These are phyloP conservation scores for Nitzschia putrida DNA, from an alignment of 108 stramenopile genomes.

Conservation along the genomic window DNA sequence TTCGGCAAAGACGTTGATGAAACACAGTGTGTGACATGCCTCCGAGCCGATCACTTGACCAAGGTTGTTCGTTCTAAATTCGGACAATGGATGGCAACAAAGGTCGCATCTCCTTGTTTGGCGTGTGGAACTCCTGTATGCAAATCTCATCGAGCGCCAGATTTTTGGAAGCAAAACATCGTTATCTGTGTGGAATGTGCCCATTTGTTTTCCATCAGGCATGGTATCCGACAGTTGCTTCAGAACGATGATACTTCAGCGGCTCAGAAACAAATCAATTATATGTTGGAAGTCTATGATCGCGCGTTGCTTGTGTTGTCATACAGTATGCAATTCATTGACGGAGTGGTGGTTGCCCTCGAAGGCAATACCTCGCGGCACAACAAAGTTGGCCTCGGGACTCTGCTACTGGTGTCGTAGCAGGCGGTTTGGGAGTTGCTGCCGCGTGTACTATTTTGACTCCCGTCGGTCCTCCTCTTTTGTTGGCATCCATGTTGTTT, in stretches of 20 bases:
- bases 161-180: constrained; percentile 49
- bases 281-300: constrained; percentile 73
- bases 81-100: constrained; percentile 22
- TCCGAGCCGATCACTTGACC: constrained; percentile 9
- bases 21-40: constrained; percentile 6
- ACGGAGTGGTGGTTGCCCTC: constrained; percentile 41
- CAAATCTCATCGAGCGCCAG: constrained; percentile 38
- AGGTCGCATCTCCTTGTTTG: constrained; percentile 27
- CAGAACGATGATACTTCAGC: constrained; percentile 9
- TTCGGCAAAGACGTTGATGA: constrained; percentile 29
- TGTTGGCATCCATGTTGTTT: constrained; percentile 71
- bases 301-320: constrained; percentile 53
- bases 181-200: constrained; percentile 59
- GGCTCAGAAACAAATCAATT: constrained; percentile 40
- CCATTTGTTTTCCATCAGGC: constrained; percentile 57
- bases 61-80: constrained; percentile 19
- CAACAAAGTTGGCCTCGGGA: constrained; percentile 57
- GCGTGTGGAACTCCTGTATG: constrained; percentile 43
- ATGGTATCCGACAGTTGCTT: constrained; percentile 47
- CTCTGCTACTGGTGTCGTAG: constrained; percentile 56
- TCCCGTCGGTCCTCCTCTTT: constrained; percentile 65
- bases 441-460: constrained; percentile 67
- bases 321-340: constrained; percentile 61
- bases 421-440: constrained; percentile 65
- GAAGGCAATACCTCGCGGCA: constrained; percentile 45